These are phyloP conservation scores for Symbiodinium pilosum DNA, from an alignment of 73 alveolate genomes.

Conservation along the genomic window DNA sequence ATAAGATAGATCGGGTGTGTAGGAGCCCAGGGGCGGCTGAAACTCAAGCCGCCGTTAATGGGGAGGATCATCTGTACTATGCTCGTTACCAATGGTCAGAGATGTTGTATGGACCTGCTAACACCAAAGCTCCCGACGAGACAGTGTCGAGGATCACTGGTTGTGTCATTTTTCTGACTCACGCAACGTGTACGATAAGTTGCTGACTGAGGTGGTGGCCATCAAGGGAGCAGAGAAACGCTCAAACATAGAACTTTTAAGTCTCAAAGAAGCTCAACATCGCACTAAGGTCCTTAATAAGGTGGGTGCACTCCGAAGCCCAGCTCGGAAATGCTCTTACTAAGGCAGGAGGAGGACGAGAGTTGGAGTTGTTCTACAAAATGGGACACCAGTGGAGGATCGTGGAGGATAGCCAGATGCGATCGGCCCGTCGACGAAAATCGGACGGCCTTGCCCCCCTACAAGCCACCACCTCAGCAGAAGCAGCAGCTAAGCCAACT, in stretches of 20 bases:
- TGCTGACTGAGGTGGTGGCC: neutral
- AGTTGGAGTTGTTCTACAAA: neutral
- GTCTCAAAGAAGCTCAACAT: neutral
- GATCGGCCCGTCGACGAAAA: neutral
- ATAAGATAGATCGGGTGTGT: neutral
- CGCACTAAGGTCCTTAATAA: neutral
- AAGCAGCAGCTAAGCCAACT: too few relatives aligned
- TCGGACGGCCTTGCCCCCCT: neutral
- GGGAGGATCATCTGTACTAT: neutral
- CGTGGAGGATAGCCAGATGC: neutral
- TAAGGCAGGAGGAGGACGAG: neutral
- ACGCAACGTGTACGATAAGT: neutral
- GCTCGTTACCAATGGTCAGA: neutral
- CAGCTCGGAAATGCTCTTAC: neutral
- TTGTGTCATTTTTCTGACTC: neutral
- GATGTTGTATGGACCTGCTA: neutral
- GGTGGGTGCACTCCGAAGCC: neutral
- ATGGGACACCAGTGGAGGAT: neutral
- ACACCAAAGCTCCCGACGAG: too few relatives aligned
- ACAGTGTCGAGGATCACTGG: too few relatives aligned
- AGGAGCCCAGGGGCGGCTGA: slow-evolving; percentile 13
- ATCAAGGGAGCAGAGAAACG: neutral
- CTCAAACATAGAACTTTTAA: neutral
- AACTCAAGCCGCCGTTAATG: slow-evolving; percentile 16
- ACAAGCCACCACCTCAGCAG: neutral